Base-by-base conservation (phyloP, 192 early-diverging fungal genomes). In the Coemansia sp. region DNA sequence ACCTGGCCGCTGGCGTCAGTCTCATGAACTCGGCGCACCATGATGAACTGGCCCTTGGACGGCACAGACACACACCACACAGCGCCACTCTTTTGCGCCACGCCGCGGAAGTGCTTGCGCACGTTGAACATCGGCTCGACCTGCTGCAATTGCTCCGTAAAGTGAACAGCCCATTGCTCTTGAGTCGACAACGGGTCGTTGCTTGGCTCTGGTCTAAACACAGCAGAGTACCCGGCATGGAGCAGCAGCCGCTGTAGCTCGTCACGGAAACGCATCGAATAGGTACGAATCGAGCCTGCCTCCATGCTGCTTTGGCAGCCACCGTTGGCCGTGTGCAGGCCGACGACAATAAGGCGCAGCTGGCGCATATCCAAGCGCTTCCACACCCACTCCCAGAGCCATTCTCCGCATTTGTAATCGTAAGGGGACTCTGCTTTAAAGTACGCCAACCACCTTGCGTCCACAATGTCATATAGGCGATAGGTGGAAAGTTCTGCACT, bases 241-340 rank as follows among this genome's bases (percentile, higher is more conserved):
- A 78, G 64, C 18, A 72, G 62, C 37, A 78, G 68, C 0, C 44
- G 47, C 61, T 78, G 76, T 13, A 78, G n/a, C 60, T 73, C 71
- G 37, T 78, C 76, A 45, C 76, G 76, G 61, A 74, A 49, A 2
- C 18, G 22, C 13, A 40, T 43, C 38, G 67, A 67, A 2, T 39
- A 15, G 2, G 66, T 55, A 45, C 44, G 39, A 38, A 78, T 62
- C 18, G 37, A 59, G 35, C 58, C 39, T 1, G 55, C 27, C 38
- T 38, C 24, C 15, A 27, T 12, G 35, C 6, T 34, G 24, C 24
- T 24, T 24, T 24, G 24, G 24, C 24, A 24, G 43, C 56, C 50
- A 27, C 4, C 12, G 49, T 24, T 53, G 27, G 68, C 63, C 18
- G 58, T 39, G 16, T 43, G 39, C 71, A 78, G 15, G 27, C 76